Evolutionary conservation across 176 grass and related monocot genomes (phyloP), one percentile per base, ranked within the genome.

Genomic region (Neostapfia colusana): DNA sequence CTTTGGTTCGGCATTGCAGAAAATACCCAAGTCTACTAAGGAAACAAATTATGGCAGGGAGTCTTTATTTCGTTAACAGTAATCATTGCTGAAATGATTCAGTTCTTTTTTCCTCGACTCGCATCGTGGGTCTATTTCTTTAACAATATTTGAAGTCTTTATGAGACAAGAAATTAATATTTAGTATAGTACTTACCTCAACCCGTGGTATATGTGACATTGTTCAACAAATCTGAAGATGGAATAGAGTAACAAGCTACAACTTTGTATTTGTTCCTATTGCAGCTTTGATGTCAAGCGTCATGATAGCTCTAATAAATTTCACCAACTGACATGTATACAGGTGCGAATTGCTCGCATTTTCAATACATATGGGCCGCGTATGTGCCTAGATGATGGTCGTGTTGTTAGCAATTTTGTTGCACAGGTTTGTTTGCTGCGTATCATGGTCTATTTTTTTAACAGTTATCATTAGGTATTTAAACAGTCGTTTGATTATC

Each of bases 371-470:
- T 93, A 97, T 79, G 93, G 93, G 17, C 93, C 93, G 48, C 90
- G 93, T 31, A 97, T 97, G 90, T 93, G 88, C 88, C 87, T 97
- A 53, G 93, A 97, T 85, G 93, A 97, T 84, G 90, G 93, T 0
- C 93, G 90, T 7, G 93, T 97, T 24, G 93, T 97, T 20, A 93
- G 93, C 88, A 97, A 97, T 87, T 97, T 97, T 82, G 90, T 97
- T 74, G 93, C 90, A 42, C 93, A 97, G 90, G 93, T 88, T 40
- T 73, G 83, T 58, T 63, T 49, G n/a, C 26, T 16, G 65, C 18
- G 65, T 77, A 74, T 54, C 63, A 24, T 81, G 13, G 35, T 14
- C 34, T 58, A 11, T 53, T 55, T 38, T 38, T 83, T 69, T 26
- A 25, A 14, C 78, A 81, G 25, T 23, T 34, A 15, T 21, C 3